These are phyloP conservation scores for Debaryomyces fabryi DNA, from an alignment of 1,139 yeast species.

Conservation along the genomic window DNA sequence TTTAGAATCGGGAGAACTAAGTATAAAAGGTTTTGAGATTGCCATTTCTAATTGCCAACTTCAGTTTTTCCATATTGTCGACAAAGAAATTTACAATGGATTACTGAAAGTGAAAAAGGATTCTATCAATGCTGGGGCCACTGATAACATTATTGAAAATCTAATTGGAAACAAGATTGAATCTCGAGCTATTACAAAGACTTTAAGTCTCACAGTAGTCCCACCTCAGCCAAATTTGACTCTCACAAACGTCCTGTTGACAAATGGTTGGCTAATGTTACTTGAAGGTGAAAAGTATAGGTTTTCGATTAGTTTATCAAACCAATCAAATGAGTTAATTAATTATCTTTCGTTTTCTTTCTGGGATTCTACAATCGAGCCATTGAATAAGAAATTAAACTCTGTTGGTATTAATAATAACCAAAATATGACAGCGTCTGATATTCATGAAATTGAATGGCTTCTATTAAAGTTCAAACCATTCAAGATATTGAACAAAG, in stretches of 20 bases:
- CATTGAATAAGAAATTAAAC: conserved; percentile 46
- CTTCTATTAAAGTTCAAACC: conserved; percentile 62
- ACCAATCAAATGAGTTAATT: conserved; percentile 57
- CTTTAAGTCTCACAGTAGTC: conserved; percentile 44
- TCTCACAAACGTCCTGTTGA: conserved; percentile 54
- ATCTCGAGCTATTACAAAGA: conserved; percentile 23
- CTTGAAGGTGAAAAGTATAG: conserved; percentile 71
- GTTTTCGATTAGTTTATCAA: conserved; percentile 56
- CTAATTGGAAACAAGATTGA: conserved; percentile 21
- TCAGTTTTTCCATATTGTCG: conserved; percentile 35
- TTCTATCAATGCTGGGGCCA: conserved; percentile 7
- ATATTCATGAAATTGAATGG: conserved; percentile 77
- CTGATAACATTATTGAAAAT: conserved; percentile 24
- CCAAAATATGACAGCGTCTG: conserved; percentile 56
- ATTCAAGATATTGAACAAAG: conserved; percentile 47
- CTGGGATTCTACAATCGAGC: conserved; percentile 74
- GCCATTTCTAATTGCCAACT: conserved; percentile 31
- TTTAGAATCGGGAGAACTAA: conserved; percentile 31
- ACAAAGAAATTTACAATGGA: conserved; percentile 25
- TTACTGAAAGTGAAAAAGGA: conserved; percentile 19
- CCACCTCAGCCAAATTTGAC: conserved; percentile 70
- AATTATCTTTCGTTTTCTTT: conserved; percentile 64
- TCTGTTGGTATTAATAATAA: conserved; percentile 15
- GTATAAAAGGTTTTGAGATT: conserved; percentile 36
- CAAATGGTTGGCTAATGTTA: conserved; percentile 74